These are phyloP conservation scores for Pythium oligandrum DNA, from an alignment of 352 stramenopile genomes.

Conservation along the genomic window DNA sequence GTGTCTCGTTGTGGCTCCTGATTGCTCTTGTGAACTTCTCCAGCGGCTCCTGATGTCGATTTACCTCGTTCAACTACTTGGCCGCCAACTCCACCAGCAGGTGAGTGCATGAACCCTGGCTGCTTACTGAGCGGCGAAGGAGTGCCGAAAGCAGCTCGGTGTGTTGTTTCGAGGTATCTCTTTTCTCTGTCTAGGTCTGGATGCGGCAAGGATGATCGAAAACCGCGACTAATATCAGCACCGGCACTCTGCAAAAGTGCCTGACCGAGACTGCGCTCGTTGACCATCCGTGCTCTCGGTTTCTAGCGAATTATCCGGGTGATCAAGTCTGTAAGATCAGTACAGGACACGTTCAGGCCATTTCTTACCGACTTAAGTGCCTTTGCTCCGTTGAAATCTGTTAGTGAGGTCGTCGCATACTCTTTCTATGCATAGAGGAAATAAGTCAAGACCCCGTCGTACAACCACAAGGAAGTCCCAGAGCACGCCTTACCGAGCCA, in stretches of 20 bases:
- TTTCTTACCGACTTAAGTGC: conserved; percentile 24
- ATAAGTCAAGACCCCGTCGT: neutral
- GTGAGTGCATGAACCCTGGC: neutral
- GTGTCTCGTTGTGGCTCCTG: conserved; percentile 67
- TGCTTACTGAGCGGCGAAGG: conserved; percentile 1
- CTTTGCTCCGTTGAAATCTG: conserved; percentile 44
- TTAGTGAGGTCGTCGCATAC: conserved; percentile 46
- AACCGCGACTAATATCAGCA: conserved; percentile 32
- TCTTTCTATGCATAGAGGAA: conserved; percentile 37
- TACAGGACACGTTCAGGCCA: neutral
- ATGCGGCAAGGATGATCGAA: conserved; percentile 46
- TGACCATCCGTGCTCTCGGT: conserved; percentile 46
- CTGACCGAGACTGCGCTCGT: conserved; percentile 49
- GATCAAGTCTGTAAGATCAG: too few species aligned
- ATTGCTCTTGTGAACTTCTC: conserved; percentile 54
- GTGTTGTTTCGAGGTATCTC: conserved; percentile 57
- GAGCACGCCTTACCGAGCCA: conserved; percentile 29
- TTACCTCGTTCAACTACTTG: conserved; percentile 52
- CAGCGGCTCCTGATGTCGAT: conserved; percentile 50
- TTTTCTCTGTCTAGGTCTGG: conserved; percentile 46
- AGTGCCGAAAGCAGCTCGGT: conserved; percentile 50
- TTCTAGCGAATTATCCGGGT: conserved; percentile 16
- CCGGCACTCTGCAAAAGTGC: conserved; percentile 43
- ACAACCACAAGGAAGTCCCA: neutral
- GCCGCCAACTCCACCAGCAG: conserved; percentile 43